Evolutionary conservation across 163 green algal genomes (phyloP).

Genomic region (Volvox carteri): DNA sequence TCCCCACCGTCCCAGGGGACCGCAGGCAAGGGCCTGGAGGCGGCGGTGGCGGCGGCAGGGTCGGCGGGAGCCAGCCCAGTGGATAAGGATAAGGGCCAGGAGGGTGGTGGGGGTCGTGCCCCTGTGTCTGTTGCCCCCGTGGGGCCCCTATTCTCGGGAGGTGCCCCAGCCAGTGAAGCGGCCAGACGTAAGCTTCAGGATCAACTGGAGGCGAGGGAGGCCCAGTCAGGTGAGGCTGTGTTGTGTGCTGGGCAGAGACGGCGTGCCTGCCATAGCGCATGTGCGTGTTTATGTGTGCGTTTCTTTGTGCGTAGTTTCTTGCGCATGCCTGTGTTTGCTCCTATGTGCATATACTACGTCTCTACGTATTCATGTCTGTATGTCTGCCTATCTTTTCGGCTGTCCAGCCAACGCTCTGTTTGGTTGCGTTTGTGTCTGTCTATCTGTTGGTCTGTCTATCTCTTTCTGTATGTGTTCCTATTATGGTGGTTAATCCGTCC

Average conservation of each 20-base stretch:
- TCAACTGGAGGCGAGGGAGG: slow-evolving; percentile 49
- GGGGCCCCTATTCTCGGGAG: not conserved
- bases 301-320: not conserved
- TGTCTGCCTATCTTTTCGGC: not conserved
- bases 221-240: slow-evolving; percentile 43
- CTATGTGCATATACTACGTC: not conserved
- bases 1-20: not conserved
- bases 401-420: not conserved
- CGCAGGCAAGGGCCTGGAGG: not conserved
- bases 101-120: slow-evolving; percentile 18
- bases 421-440: not conserved
- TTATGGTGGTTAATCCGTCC: too few relatives aligned
- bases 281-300: slow-evolving; percentile 5
- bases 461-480: not conserved
- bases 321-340: not conserved
- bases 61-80: not conserved
- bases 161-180: slow-evolving; percentile 31
- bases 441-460: not conserved
- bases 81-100: not conserved
- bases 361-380: not conserved
- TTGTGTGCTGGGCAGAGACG: too few relatives aligned
- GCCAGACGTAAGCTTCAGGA: slow-evolving; percentile 57
- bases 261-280: too few relatives aligned
- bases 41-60: not conserved
- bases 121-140: slow-evolving; percentile 45